Base-by-base conservation (phyloP, 2,329 filamentous ascomycete species). In the Paecilomyces dactylethromorphus region DNA sequence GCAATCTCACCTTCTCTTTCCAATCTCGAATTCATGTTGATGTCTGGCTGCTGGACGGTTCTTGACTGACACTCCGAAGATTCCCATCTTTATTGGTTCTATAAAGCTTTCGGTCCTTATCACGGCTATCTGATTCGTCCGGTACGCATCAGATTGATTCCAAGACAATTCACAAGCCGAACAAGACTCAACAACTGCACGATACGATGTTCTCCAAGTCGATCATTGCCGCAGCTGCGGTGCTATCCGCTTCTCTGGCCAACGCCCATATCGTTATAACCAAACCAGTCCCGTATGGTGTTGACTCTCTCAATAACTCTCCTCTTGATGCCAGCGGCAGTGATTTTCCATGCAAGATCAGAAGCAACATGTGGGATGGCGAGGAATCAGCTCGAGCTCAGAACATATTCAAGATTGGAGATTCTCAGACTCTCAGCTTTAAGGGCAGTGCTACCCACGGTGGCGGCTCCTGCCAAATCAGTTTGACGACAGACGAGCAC, bases 381-480 rank as follows among this genome's bases (percentile, higher is more conserved):
- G n/a, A n/a, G n/a, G n/a, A 59, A 69, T 18, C 13, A 71, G 54
- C 75, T 71, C 68, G 1, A 76, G 74, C 67, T 70, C 56, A 91
- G n/a, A n/a, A 90, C 65, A 70, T 78, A 0, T 90, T 89, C 74
- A 77, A 81, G 0, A 81, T 88, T 13, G 91, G 91, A 3, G 82
- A 83, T 5, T 63, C 73, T 0, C 84, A 89, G 66, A 71, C 77
- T 0, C 80, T 97, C 1, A 73, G 76, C 0, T 90, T 96, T 74
- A 76, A 76, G 0, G 92, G 92, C 35, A 78, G 81, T 54, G 92
- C 92, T 2, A 85, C 87, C 0, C 94, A 99, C 66, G 92, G 92
- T 18, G 94, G 94, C 57, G 94, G 94, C 0, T 95, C 91, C 0
- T 97, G 94, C 78, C 94, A 99, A 68, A 77, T 97, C 59, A 89